phyloP scores from a whole-genome alignment of 2,329 filamentous ascomycete species.

The Nemania serpens region DNA sequence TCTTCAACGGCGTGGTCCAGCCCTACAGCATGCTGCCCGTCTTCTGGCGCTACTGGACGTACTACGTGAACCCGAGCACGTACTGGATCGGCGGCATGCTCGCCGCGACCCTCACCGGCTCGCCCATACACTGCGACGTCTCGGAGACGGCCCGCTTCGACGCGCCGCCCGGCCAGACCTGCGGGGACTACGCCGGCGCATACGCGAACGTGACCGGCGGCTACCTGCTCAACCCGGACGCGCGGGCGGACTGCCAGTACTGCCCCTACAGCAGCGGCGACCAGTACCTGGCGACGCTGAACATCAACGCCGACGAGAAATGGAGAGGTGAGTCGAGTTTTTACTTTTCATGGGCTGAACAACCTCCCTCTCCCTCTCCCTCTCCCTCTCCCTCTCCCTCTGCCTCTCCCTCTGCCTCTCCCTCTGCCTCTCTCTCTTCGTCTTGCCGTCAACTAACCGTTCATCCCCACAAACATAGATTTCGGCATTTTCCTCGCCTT shows the following conservation, averaged over 20 bases:
- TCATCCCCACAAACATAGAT: conserved; percentile 36
- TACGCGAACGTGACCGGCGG: conserved; percentile 61
- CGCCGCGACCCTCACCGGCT: conserved; percentile 61
- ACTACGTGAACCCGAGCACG: conserved; percentile 66
- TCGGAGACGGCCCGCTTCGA: conserved; percentile 55
- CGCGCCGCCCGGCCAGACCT: conserved; percentile 67
- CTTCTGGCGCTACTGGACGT: conserved; percentile 77
- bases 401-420: neutral
- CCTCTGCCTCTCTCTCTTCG: neutral
- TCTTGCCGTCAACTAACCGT: conserved; percentile 8
- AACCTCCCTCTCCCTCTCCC: neutral
- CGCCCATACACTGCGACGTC: conserved; percentile 53
- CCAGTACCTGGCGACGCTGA: conserved; percentile 66
- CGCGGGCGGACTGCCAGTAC: conserved; percentile 66
- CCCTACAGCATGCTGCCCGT: conserved; percentile 67
- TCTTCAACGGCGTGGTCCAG: conserved; percentile 79
- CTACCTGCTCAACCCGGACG: conserved; percentile 66
- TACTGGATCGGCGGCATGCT: conserved; percentile 76
- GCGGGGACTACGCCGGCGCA: conserved; percentile 63
- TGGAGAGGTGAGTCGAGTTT: conserved; percentile 58
- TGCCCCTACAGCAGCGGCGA: conserved; percentile 63
- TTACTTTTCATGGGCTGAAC: neutral
- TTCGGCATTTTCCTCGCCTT: conserved; percentile 77
- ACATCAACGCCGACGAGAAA: conserved; percentile 60
- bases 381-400: neutral